phyloP scores from a whole-genome alignment of 2,329 filamentous ascomycete genomes.

The Cercospora sp. region DNA sequence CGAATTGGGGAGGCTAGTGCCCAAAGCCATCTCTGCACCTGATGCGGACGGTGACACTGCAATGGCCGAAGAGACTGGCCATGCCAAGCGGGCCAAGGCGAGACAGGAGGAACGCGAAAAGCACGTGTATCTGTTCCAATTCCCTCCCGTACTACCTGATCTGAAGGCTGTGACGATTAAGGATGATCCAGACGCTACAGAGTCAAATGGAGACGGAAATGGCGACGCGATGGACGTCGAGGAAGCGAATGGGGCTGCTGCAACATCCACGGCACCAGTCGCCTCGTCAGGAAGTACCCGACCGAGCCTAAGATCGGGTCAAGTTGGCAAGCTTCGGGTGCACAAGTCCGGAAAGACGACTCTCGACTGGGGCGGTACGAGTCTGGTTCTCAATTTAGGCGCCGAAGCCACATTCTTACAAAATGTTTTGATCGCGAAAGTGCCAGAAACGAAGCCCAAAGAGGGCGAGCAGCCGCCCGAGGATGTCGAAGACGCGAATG shows the following conservation, averaged over 20 bases:
- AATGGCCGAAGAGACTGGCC: conserved; percentile 39
- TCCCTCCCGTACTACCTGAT: conserved; percentile 63
- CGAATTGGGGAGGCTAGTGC: conserved; percentile 49
- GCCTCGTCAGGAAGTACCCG: conserved; percentile 34
- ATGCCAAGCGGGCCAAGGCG: conserved; percentile 20
- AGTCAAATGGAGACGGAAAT: conserved; percentile 4
- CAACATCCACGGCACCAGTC: conserved; percentile 6
- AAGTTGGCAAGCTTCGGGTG: conserved; percentile 62
- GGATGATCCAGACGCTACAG: conserved; percentile 32
- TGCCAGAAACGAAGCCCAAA: conserved; percentile 35
- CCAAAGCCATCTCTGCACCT: conserved; percentile 32
- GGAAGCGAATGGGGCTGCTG: conserved; percentile 10
- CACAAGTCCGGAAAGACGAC: conserved; percentile 63
- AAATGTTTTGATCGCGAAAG: conserved; percentile 54
- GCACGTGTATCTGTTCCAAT: conserved; percentile 63
- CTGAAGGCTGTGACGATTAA: conserved; percentile 47
- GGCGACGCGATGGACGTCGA: conserved; percentile 31
- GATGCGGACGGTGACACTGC: conserved; percentile 47
- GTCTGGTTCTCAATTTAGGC: conserved; percentile 59
- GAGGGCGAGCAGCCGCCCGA: conserved; percentile 18
- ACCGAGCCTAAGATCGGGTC: conserved; percentile 52
- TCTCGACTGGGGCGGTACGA: conserved; percentile 63
- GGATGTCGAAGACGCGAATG: conserved; percentile 34
- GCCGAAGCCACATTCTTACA: conserved; percentile 60
- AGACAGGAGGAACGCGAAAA: conserved; percentile 50